These are phyloP conservation scores for Trichodelitschia bisporula DNA, from an alignment of 495 filamentous ascomycete species.

Conservation along the genomic window DNA sequence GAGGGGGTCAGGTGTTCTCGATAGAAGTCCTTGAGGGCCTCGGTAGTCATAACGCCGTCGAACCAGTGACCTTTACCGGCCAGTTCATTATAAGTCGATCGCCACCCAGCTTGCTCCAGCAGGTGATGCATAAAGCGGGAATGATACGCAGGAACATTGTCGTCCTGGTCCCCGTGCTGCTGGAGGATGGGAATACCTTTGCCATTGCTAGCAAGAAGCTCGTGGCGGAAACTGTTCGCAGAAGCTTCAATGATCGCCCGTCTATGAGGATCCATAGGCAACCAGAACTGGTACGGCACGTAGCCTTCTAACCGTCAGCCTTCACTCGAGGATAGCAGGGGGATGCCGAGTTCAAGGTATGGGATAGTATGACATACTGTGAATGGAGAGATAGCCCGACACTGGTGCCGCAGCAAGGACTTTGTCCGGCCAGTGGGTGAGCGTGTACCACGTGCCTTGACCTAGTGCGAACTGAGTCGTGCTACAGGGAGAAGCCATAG, in stretches of 20 bases:
- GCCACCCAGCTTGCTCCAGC: slow-evolving; percentile 17
- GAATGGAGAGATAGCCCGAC: slow-evolving; percentile 33
- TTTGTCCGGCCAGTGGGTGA: slow-evolving; percentile 32
- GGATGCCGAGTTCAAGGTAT: background rate
- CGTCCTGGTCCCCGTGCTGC: slow-evolving; percentile 30
- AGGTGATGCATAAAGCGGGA: slow-evolving; percentile 27
- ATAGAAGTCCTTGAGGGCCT: slow-evolving; percentile 21
- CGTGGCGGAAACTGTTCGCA: slow-evolving; percentile 27
- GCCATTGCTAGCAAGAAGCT: slow-evolving; percentile 25
- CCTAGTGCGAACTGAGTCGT: slow-evolving; percentile 1
- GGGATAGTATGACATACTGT: slow-evolving; percentile 17
- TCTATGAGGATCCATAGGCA: slow-evolving; percentile 22
- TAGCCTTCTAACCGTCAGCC: slow-evolving; percentile 19
- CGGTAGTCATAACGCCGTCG: slow-evolving; percentile 19
- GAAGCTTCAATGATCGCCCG: slow-evolving; percentile 20
- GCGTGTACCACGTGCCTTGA: slow-evolving; percentile 31
- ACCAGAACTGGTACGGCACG: slow-evolving; percentile 33
- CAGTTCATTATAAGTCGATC: slow-evolving; percentile 26
- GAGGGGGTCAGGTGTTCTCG: slow-evolving; percentile 6
- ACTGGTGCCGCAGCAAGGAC: slow-evolving; percentile 29
- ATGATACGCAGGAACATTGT: slow-evolving; percentile 34
- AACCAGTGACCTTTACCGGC: slow-evolving; percentile 27
- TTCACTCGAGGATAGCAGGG: too few species aligned
- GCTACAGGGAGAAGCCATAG: background rate
- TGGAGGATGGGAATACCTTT: slow-evolving; percentile 28